Base-by-base conservation (phyloP, 192 early-diverging fungal species). In the Coemansia brasiliensis region DNA sequence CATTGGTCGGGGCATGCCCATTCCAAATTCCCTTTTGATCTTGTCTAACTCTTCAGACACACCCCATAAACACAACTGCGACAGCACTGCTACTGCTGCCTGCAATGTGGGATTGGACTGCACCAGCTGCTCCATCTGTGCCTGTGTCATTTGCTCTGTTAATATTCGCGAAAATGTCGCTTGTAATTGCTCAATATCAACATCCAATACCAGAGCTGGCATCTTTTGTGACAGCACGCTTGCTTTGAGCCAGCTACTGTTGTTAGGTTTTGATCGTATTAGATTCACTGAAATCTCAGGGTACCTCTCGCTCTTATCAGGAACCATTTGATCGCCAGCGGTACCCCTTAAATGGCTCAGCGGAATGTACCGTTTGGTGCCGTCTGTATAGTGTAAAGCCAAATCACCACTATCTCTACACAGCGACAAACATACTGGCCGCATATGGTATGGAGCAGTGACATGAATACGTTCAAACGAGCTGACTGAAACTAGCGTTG, bases 21-120 rank as follows among this genome's bases (percentile, higher is more conserved):
- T 61, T 1, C 65, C 66, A 65, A 80, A 80, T 1, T 29, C 16
- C 17, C 24, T 55, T 48, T 80, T 80, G 17, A 42, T 48, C 37
- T 29, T 41, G 40, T 80, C 77, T 25, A 80, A 66, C n/a, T 62
- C 59, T 0, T 43, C 42, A 0, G 58, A 69, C 3, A 74, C 37
- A 16, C 71, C 71, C 77, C 77, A 80, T 38, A 71, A 59, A 44
- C 71, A 80, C 35, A 80, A 40, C 20, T 43, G 65, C 50, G 75
- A 60, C 57, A 78, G 49, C 56, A 78, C 43, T 39, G 56, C 54
- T 35, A 50, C 64, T n/a, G 68, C 55, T 11, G 64, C 44, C 12
- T 39, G 55, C 52, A 78, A 22, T 17, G 72, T 52, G 25, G 39
- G 41, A 42, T 62, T 8, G 39, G 16, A 9, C 8, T 40, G 52